Evolutionary conservation across 2,329 filamentous ascomycete genomes (phyloP).

Genomic region (Aureobasidium sp.): DNA sequence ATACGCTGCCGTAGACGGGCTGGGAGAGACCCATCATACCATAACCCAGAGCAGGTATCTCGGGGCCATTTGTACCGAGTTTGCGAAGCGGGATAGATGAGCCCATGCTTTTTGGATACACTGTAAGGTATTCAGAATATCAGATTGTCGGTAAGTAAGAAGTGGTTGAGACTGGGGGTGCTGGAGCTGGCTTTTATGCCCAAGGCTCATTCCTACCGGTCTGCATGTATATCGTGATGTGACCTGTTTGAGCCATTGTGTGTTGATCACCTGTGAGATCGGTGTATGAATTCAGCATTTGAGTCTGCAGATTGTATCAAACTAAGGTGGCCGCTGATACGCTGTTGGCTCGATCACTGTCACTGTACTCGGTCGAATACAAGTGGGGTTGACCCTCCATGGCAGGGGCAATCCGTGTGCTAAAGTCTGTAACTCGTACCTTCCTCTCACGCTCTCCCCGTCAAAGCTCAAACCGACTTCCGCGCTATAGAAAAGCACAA

Average conservation of each 20-base stretch:
- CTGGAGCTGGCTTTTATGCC: neutral
- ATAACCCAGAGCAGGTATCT: slow-evolving; percentile 44
- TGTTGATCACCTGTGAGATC: too few relatives aligned
- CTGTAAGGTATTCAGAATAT: too few relatives aligned
- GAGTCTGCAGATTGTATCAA: neutral
- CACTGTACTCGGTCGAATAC: neutral
- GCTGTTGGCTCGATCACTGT: too few relatives aligned
- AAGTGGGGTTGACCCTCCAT: neutral
- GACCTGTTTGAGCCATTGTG: neutral
- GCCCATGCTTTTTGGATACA: neutral
- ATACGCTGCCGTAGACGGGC: slow-evolving; percentile 14
- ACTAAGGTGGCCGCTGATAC: neutral
- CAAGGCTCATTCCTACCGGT: too few relatives aligned
- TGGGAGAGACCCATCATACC: slow-evolving; percentile 43
- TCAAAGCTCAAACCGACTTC: too few relatives aligned
- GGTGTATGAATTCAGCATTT: too few relatives aligned
- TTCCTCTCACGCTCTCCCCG: too few relatives aligned
- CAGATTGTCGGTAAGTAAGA: too few relatives aligned
- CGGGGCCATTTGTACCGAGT: slow-evolving; percentile 44
- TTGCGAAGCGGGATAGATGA: slow-evolving; percentile 28
- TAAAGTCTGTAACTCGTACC: too few relatives aligned
- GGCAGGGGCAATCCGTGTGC: too few relatives aligned
- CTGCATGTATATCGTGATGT: neutral
- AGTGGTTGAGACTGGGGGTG: neutral
- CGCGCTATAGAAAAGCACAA: too few relatives aligned